Evolutionary conservation across 225 moss, liverwort and hornwort species (phyloP).

Genomic region (Thuidium tamariscinum): DNA sequence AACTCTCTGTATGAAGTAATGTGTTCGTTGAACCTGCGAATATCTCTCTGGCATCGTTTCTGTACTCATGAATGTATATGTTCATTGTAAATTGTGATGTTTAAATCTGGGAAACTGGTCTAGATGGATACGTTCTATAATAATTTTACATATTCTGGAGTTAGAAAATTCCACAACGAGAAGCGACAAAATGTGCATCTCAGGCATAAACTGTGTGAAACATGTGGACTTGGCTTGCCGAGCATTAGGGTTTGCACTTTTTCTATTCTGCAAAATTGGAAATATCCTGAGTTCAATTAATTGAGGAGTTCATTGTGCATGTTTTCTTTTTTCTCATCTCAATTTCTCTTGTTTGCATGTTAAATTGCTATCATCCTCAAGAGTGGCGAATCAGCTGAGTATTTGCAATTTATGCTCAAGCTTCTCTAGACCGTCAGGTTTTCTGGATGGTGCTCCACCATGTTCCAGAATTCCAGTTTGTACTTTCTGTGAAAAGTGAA

Average conservation of each 20-base stretch:
- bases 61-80: not conserved
- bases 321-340: not conserved
- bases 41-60: not conserved
- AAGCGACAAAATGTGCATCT: not conserved
- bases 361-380: not conserved
- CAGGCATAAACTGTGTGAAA: not conserved
- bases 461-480: not conserved
- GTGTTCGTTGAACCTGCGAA: not conserved
- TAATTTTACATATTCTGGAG: not conserved
- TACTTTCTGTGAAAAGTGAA: not conserved
- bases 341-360: not conserved
- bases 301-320: not conserved
- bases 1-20: constrained; percentile 5
- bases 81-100: not conserved
- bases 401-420: not conserved
- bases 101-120: not conserved
- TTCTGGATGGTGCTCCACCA: not conserved
- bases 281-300: not conserved
- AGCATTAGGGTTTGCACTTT: not conserved
- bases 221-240: not conserved
- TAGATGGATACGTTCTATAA: not conserved
- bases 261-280: not conserved
- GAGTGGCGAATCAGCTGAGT: not conserved
- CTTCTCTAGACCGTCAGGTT: not conserved
- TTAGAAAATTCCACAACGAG: not conserved